Base-by-base conservation (phyloP, 257 asterid species). In the Ballota nigra region DNA sequence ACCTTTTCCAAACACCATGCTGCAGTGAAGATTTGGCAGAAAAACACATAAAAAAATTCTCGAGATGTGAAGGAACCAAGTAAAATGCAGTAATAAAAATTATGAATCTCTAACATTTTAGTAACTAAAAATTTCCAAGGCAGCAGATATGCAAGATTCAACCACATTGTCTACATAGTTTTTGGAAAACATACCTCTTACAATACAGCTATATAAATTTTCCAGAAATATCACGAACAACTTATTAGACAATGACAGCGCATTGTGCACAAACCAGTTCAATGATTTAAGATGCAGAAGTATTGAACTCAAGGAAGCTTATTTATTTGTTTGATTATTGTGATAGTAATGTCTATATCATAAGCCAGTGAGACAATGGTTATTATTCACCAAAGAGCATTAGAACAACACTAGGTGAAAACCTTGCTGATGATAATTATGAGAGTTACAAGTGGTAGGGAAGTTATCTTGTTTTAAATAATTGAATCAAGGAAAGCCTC, bases 251-350 rank as follows among this genome's bases (percentile, higher is more conserved):
- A 65, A 15, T 18, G 40, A 59, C 0, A 58, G 59, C 63, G 24
- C 12, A 34, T 13, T 11, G 19, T 41, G 26, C 38, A 15, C 22
- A 18, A 64, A 58, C 57, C 53, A 51, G 33, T 19, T 6, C 33
- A 16, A 58, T 16, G 18, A 3, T 65, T 4, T 56, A 69, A 68
- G 63, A 58, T 79, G 68, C 74, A 70, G 59, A 53, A 49, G 70
- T 71, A 20, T 57, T 4, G 8, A 58, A 75, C n/a, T 58, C 16
- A 74, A 12, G 18, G 38, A 33, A 40, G 63, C 19, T 31, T 58
- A 16, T 38, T 20, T 8, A 34, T 18, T 34, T 62, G 33, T 38
- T 58, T 22, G 1, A 18, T n/a, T 41, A 51, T 20, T 55, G 20
- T 7, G 33, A n/a, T 2, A 34, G 4, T 2, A 7, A 55, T 5